Conservation (phyloP, 768 basidiomycete species). For the Termitomyces sp. region DNA sequence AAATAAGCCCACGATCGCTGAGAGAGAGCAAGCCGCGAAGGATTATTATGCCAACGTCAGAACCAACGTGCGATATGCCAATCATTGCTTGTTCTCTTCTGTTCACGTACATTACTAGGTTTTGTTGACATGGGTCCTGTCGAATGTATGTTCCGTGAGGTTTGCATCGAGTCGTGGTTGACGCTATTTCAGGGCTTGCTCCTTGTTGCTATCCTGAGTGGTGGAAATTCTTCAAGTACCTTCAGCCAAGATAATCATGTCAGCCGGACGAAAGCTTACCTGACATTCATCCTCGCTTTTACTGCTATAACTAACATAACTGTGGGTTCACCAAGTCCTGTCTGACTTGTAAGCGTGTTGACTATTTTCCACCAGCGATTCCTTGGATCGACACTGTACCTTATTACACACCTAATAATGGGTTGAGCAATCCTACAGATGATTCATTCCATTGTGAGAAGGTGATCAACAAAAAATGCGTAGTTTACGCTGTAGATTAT, state of each 20-base stretch:
- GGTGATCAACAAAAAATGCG: neutral
- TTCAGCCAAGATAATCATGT: constrained; percentile 45
- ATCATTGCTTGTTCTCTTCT: neutral
- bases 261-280: constrained; percentile 64
- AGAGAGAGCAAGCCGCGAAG: constrained; percentile 69
- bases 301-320: constrained; percentile 74
- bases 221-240: constrained; percentile 47
- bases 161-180: neutral
- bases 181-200: constrained; percentile 49
- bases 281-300: constrained; percentile 76
- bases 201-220: constrained; percentile 62
- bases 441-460: neutral
- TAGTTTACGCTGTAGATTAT: neutral
- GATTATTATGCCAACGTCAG: constrained; percentile 88
- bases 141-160: constrained; percentile 53
- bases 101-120: constrained; percentile 30
- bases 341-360: neutral
- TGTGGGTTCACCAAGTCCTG: constrained; percentile 22
- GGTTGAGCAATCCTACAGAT: constrained; percentile 13
- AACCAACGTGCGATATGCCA: constrained; percentile 52
- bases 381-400: constrained; percentile 24
- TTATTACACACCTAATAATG: constrained; percentile 21
- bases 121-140: constrained; percentile 75
- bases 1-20: constrained; percentile 35
- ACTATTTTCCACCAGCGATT: constrained; percentile 17